Base-by-base conservation (phyloP, 768 basidiomycete species). In the Porphyrellus cyaneotinctus region DNA sequence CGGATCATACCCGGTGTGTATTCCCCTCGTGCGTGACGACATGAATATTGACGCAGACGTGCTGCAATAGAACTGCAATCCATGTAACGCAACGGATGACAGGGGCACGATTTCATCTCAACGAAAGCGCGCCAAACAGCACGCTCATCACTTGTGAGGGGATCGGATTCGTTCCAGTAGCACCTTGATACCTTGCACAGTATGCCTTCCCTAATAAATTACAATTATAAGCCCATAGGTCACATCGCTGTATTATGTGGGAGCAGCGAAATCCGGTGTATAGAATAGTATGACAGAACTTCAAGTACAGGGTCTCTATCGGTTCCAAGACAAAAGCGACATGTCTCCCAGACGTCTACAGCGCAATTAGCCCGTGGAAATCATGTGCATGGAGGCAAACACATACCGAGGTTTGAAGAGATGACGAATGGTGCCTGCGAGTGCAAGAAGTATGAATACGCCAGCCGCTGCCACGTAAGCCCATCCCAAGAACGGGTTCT, bases 401-500 rank as follows among this genome's bases (percentile, higher is more conserved):
- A 64, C 77, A 49, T 62, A 90, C 87, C 97, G 86, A 54, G 97
- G 97, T 67, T 87, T 93, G 72, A 97, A 80, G 52, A 97, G 73
- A 74, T 99, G 95, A 53, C 94, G 82, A 44, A 89, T 81, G n/a
- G 93, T 90, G 23, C 97, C 92, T 23, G 85, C 78, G 44, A 98
- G 69, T 23, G 91, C 94, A 37, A 99, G 81, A 13, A 91, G 75
- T 17, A 97, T 84, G 66, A 97, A 97, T 15, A 97, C 77, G 17
- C 79, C 82, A 2, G 95, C 84, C 1, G 93, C 83, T 15, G 87
- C 95, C 41, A 99, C 87, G 64, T 99, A 99, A 2, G 94, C 91
- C 93, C 95, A 98, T 9, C 97, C 97, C 18, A 99, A 78, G 84
- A 99, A 99, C 1, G 94, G 85, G 62, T 99, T 97, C 74, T 95